Percentiles rank a stretch among this genome's conserved stretches.
phyloP scores from a whole-genome alignment of 2,329 filamentous ascomycete species.

The Chaetomiaceae sp. region DNA sequence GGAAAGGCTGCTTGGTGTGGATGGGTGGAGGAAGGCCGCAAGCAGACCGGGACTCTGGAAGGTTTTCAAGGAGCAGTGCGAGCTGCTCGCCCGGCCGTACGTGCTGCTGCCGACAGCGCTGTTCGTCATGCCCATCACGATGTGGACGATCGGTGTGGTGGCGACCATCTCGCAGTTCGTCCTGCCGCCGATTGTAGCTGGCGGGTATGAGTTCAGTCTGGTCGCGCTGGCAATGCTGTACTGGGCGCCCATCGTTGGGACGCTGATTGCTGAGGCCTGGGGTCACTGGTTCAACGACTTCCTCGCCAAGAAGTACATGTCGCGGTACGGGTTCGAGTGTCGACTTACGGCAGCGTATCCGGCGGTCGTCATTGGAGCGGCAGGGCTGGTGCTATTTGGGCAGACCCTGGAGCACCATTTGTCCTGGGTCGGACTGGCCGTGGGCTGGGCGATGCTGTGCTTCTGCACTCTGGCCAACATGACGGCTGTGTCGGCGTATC shows the following conservation, averaged over 20 bases:
- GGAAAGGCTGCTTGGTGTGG: constrained; percentile 5
- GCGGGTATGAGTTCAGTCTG: constrained; percentile 35
- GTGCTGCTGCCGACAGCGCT: constrained; percentile 12
- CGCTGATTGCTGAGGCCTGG: constrained; percentile 37
- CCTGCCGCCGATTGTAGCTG: constrained; percentile 33
- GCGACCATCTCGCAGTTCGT: constrained; percentile 38
- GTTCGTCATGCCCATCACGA: constrained; percentile 24
- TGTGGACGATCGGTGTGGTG: constrained; percentile 37
- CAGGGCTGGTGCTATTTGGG: constrained; percentile 39
- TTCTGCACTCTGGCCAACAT: constrained; percentile 42
- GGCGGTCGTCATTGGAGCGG: constrained; percentile 35
- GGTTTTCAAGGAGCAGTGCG: constrained; percentile 11
- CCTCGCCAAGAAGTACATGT: constrained; percentile 32
- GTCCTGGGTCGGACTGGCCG: constrained; percentile 37
- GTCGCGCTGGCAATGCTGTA: constrained; percentile 37
- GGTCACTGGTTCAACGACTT: constrained; percentile 44
- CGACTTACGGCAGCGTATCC: constrained; percentile 36
- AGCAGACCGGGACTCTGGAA: constrained; percentile 5
- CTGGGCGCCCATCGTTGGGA: constrained; percentile 40
- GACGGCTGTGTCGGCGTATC: constrained; percentile 42
- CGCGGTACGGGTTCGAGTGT: constrained; percentile 39
- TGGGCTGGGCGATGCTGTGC: constrained; percentile 41
- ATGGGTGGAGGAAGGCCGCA: constrained; percentile 4
- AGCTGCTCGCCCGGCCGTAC: constrained; percentile 8
- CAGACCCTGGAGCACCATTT: constrained; percentile 36